A percentile compares a stretch with the other conserved stretches of the same genome.
phyloP scores from a whole-genome alignment of 2,329 filamentous ascomycete species.

The Pseudophaeomoniella oleicola region DNA sequence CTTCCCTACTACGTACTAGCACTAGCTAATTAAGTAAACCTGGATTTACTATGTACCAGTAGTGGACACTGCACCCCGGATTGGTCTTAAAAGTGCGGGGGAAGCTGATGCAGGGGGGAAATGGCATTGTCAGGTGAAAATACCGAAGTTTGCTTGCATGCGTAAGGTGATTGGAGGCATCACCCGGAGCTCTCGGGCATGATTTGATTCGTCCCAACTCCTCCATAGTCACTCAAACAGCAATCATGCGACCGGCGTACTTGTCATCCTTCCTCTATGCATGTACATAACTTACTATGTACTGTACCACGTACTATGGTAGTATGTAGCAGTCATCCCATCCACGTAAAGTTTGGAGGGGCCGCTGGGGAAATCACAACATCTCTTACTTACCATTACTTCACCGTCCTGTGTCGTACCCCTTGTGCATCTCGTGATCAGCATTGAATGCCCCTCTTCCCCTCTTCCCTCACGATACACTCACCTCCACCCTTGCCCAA shows the following conservation, averaged over 20 bases:
- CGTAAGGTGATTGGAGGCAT: neutral
- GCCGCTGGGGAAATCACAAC: neutral
- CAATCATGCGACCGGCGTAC: neutral
- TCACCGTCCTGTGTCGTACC: too few relatives aligned
- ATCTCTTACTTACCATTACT: too few relatives aligned
- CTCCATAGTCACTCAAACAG: neutral
- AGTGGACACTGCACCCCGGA: neutral
- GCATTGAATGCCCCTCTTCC: neutral
- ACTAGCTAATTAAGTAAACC: too few relatives aligned
- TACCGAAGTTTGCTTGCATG: neutral
- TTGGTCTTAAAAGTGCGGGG: neutral
- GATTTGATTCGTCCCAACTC: neutral
- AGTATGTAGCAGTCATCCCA: neutral
- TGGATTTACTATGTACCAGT: too few relatives aligned
- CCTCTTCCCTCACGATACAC: neutral
- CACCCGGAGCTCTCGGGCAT: neutral
- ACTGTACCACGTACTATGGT: neutral
- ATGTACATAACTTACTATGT: neutral
- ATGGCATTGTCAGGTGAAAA: neutral
- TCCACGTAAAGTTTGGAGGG: neutral
- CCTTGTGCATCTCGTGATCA: neutral
- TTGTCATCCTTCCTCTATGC: neutral
- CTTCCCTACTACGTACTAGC: too few relatives aligned
- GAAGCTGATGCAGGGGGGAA: neutral
- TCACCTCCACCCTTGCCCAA: neutral